Conservation (phyloP, 2,329 filamentous ascomycete genomes). For the Xylaria sp. region DNA sequence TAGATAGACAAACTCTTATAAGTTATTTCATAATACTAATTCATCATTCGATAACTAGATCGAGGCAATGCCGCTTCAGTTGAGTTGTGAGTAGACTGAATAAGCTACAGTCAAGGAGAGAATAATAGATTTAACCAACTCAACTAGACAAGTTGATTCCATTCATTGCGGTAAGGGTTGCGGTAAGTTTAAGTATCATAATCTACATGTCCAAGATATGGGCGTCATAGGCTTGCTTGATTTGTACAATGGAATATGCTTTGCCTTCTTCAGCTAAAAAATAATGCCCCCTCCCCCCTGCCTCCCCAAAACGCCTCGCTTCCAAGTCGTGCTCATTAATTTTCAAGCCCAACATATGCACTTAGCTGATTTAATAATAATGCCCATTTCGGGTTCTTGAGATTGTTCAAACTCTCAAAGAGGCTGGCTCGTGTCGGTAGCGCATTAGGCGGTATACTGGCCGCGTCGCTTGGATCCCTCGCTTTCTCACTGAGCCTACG, state of each 20-base stretch:
- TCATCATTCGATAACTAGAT: too few species aligned
- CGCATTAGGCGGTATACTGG: slow-evolving; percentile 67
- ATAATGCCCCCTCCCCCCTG: slow-evolving; percentile 30
- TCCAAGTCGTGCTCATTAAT: slow-evolving; percentile 41
- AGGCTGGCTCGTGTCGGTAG: slow-evolving; percentile 75
- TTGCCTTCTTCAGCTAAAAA: slow-evolving; percentile 35
- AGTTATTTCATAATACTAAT: too few species aligned
- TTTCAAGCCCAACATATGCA: slow-evolving; percentile 63
- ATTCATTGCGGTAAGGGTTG: background rate
- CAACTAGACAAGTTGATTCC: too few species aligned
- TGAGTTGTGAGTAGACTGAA: too few species aligned
- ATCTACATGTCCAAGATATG: slow-evolving; percentile 42
- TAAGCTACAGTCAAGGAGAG: too few species aligned
- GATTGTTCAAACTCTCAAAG: slow-evolving; percentile 70
- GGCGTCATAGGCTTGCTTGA: slow-evolving; percentile 31
- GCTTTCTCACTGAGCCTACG: slow-evolving; percentile 75
- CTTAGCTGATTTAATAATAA: slow-evolving; percentile 76
- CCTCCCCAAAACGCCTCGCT: slow-evolving; percentile 41
- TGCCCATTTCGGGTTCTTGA: slow-evolving; percentile 70
- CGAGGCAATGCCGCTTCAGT: too few species aligned
- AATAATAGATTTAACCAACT: background rate
- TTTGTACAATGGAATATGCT: slow-evolving; percentile 41
- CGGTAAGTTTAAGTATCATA: slow-evolving; percentile 27
- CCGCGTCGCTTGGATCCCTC: slow-evolving; percentile 64
- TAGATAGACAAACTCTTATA: too few species aligned